Percentiles rank a stretch among this genome's conserved stretches.
Conservation (phyloP, 306 rosid species). For the Cucurbita maxima region DNA sequence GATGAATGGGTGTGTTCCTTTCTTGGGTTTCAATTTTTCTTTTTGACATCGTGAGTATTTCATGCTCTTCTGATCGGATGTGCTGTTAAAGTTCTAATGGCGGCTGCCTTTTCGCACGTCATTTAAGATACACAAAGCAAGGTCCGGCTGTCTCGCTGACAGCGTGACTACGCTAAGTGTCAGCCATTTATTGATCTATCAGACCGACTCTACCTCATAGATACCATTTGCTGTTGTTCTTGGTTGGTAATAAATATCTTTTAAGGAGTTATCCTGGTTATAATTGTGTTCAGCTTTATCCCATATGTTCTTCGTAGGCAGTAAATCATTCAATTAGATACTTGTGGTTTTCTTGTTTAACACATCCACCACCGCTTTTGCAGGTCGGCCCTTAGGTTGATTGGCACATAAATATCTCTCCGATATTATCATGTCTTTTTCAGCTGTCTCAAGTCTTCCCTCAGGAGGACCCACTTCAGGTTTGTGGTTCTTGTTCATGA, state of each 20-base stretch:
- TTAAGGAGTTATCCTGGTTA: not conserved
- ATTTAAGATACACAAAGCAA: constrained; percentile 11
- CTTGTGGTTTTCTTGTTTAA: constrained; percentile 12
- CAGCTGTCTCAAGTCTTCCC: constrained; percentile 34
- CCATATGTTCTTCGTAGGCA: constrained; percentile 13
- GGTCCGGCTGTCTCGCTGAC: not conserved
- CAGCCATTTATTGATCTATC: not conserved
- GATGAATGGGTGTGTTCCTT: not conserved
- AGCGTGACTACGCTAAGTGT: not conserved
- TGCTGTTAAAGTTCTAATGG: constrained; percentile 3
- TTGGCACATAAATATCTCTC: constrained; percentile 8
- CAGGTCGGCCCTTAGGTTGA: constrained; percentile 10
- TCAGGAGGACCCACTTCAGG: constrained; percentile 35
- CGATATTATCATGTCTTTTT: constrained; percentile 29
- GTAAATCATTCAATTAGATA: constrained; percentile 10
- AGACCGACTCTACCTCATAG: not conserved
- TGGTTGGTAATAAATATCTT: not conserved
- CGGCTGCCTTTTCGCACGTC: not conserved
- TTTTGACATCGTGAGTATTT: not conserved
- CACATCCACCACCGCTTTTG: not conserved
- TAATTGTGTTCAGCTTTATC: constrained; percentile 6
- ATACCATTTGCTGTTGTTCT: not conserved
- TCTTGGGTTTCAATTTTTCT: not conserved
- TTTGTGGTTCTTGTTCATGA: constrained; percentile 17
- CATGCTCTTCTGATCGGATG: not conserved